A percentile compares a stretch with the other conserved stretches of the same genome.
Conservation (phyloP, 805 yeast genomes). For the Suhomyces vadensis region DNA sequence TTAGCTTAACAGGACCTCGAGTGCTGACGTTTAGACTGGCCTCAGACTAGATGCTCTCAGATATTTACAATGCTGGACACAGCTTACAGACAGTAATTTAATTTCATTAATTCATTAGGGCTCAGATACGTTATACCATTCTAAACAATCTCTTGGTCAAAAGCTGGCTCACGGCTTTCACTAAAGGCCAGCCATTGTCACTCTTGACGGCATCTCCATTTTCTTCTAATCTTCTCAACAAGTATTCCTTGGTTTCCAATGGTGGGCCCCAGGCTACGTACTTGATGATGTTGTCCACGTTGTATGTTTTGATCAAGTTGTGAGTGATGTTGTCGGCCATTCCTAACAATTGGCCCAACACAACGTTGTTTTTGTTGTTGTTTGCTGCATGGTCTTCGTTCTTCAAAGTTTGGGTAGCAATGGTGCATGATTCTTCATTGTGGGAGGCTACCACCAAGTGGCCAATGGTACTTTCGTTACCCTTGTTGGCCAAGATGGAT, state of each 20-base stretch:
- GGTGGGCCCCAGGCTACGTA: conserved; percentile 99
- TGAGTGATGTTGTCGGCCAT: conserved; percentile 91
- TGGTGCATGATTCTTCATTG: conserved; percentile 72
- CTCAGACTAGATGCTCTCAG: no score
- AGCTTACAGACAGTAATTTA: no score
- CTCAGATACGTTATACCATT: conserved; percentile 9
- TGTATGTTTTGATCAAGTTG: conserved; percentile 64
- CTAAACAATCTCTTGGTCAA: conserved; percentile 27
- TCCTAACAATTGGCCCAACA: conserved; percentile 87
- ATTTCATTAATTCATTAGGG: no score
- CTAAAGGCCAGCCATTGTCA: conserved; percentile 76
- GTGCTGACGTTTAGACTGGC: no score
- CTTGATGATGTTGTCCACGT: conserved; percentile 77
- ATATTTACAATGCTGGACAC: no score
- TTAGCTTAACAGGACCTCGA: no score
- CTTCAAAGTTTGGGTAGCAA: conserved; percentile 60
- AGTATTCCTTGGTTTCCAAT: conserved; percentile 84
- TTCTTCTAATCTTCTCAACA: conserved; percentile 88
- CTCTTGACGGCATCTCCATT: conserved; percentile 92
- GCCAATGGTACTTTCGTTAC: conserved; percentile 55
- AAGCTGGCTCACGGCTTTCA: conserved; percentile 48
- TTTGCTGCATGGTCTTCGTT: conserved; percentile 12
- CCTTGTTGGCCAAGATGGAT: conserved; percentile 49
- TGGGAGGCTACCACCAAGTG: conserved; percentile 91
- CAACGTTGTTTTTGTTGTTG: conserved; percentile 56